Percentiles rank a stretch among this genome's conserved stretches.
phyloP scores from a whole-genome alignment of 805 yeast species.

The Cephaloascus fragrans region DNA sequence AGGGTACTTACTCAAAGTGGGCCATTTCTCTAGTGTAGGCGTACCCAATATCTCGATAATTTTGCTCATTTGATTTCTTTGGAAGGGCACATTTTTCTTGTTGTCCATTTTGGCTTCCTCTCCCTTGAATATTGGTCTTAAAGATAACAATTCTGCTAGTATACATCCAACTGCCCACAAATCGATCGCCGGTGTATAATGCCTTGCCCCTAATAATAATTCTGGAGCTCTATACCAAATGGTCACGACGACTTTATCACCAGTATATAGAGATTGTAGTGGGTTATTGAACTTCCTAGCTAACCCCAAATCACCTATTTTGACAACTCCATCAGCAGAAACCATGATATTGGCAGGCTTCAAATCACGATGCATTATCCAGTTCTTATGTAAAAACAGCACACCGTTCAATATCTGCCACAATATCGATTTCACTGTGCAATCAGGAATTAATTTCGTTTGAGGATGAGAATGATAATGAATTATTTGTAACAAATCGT shows the following conservation, averaged over 20 bases:
- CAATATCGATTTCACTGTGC: conserved; percentile 71
- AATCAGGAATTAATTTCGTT: conserved; percentile 64
- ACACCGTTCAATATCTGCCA: conserved; percentile 94
- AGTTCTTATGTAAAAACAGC: conserved; percentile 84
- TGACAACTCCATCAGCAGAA: conserved; percentile 78
- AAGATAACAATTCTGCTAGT: conserved; percentile 78
- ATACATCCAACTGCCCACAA: conserved; percentile 96
- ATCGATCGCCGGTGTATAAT: conserved; percentile 88
- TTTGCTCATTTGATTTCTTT: conserved; percentile 82
- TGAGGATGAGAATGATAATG: conserved; percentile 93
- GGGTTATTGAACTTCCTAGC: conserved; percentile 86
- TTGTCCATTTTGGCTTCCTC: conserved; percentile 96
- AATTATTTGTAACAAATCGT: conserved; percentile 87
- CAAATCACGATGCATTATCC: conserved; percentile 92
- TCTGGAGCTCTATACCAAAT: conserved; percentile 98
- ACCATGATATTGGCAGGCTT: conserved; percentile 99
- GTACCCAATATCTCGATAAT: conserved; percentile 91
- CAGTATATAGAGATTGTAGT: conserved; percentile 75
- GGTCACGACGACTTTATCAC: conserved; percentile 94
- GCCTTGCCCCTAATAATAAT: conserved; percentile 76
- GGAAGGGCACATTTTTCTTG: conserved; percentile 89
- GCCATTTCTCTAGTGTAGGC: conserved; percentile 76
- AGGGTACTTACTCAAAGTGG: conserved; percentile 69
- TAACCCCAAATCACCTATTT: conserved; percentile 90
- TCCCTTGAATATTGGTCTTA: conserved; percentile 93